Conservation (phyloP, 768 basidiomycete genomes). For the Sistotremastrum suecicum region DNA sequence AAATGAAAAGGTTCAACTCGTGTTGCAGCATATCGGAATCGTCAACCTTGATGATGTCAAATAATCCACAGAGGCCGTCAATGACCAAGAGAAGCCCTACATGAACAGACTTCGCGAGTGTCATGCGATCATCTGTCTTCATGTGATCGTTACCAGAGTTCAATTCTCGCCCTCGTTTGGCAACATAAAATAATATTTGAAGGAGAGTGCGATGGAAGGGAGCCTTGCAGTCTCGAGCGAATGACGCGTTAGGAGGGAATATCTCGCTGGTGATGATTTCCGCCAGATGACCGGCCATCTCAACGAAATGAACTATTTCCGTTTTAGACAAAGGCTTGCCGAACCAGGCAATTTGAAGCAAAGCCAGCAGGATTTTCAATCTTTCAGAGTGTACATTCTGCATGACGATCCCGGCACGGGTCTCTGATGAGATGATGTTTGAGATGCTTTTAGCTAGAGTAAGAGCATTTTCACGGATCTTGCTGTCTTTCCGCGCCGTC, state of each 20-base stretch:
- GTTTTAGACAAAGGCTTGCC: conserved; percentile 36
- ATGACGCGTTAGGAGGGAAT: conserved; percentile 59
- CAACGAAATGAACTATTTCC: conserved; percentile 46
- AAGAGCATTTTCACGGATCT: conserved; percentile 41
- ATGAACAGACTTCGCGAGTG: conserved; percentile 45
- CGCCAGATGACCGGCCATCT: conserved; percentile 45
- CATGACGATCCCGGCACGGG: conserved; percentile 73
- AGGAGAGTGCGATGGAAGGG: conserved; percentile 73
- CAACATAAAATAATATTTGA: conserved; percentile 68
- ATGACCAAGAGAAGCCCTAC: conserved; percentile 50
- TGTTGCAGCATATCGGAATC: conserved; percentile 43
- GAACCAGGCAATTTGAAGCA: conserved; percentile 76
- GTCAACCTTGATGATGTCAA: conserved; percentile 25
- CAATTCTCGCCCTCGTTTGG: conserved; percentile 44
- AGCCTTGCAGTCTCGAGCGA: conserved; percentile 46
- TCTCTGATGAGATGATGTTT: conserved; percentile 50
- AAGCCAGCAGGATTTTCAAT: conserved; percentile 54
- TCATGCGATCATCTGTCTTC: conserved; percentile 47
- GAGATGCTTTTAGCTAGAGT: conserved; percentile 50
- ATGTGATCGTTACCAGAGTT: conserved; percentile 32
- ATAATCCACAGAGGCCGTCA: conserved; percentile 48
- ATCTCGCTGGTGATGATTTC: conserved; percentile 57
- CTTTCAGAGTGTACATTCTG: conserved; percentile 64
- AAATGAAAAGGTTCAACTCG: conserved; percentile 69
- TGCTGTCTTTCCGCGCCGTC: conserved; percentile 47